Conservation (phyloP, 345 rosid genomes). For the Cochlearia excelsa region DNA sequence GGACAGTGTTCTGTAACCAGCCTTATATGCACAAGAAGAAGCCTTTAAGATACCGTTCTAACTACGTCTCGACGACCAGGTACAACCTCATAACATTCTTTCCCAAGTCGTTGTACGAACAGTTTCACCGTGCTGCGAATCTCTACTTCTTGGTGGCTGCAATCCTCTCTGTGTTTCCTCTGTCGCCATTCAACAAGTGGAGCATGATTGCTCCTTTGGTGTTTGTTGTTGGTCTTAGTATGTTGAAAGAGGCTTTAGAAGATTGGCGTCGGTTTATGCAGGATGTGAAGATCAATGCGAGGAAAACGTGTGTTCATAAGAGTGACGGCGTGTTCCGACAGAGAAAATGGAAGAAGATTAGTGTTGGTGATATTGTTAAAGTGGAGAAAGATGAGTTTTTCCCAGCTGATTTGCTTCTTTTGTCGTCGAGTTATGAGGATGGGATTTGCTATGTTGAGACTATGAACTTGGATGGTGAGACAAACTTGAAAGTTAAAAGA, state of each 20-base stretch:
- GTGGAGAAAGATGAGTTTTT: constrained; percentile 93
- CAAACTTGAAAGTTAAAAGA: constrained; percentile 88
- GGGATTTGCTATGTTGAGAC: constrained; percentile 99
- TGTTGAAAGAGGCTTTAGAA: constrained; percentile 91
- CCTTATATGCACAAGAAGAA: constrained; percentile 67
- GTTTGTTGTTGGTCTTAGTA: constrained; percentile 88
- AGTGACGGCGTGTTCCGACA: constrained; percentile 56
- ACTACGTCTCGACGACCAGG: constrained; percentile 81
- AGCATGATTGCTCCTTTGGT: constrained; percentile 93
- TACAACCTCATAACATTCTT: constrained; percentile 71
- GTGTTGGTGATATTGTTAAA: constrained; percentile 80
- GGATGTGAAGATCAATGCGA: constrained; percentile 73
- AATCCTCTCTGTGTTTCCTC: constrained; percentile 64
- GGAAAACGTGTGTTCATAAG: constrained; percentile 59
- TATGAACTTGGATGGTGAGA: constrained; percentile 97
- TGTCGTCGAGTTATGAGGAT: constrained; percentile 89
- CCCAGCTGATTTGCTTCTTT: constrained; percentile 83
- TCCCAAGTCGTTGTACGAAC: constrained; percentile 89
- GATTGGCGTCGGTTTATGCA: constrained; percentile 97
- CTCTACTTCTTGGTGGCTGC: constrained; percentile 88
- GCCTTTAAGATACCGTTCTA: constrained; percentile 71
- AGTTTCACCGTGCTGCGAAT: constrained; percentile 91
- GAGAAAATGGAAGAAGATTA: constrained; percentile 67
- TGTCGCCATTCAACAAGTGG: constrained; percentile 76
- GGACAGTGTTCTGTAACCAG: constrained; percentile 79